Evolutionary conservation across 129 eudicot species (phyloP), one percentile per base, ranked within the genome.

Genomic region (Escallonia herrerae): DNA sequence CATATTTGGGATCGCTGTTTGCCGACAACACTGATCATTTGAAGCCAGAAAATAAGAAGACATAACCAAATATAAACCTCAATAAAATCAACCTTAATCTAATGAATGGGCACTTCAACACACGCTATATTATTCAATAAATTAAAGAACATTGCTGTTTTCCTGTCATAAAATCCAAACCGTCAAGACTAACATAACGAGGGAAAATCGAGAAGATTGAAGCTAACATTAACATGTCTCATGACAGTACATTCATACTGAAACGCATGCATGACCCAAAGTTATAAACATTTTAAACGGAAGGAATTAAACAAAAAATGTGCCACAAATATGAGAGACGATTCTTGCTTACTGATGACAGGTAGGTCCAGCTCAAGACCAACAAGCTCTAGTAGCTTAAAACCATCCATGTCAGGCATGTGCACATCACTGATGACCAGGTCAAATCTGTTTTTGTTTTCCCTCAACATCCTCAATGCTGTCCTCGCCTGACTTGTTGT

Each of bases 391-490:
- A 90, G 87, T 65, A 90, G 95, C 90, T 82, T 87, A 74, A 90
- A 90, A 46, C 97, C 97, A 64, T 90, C 97, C 95, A 90, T 86
- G 70, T 90, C 97, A 2, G 97, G 97, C 97, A 90, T 90, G 58
- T 86, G 91, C 65, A 90, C 95, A 77, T 90, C 97, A 64, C 91
- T 86, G 59, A 90, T 90, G 51, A 90, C 84, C 72, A 90, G 77
- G 71, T 90, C 97, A 68, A 84, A 90, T 64, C 94, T 74, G 72
- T 84, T 81, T 78, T 75, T 74, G 61, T 86, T 80, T 74, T 90
- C 97, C 79, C 91, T 80, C 69, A 90, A 67, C 95, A 87, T 81
- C 44, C 76, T 78, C 80, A 90, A 61, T 51, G 97, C 97, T 48
- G 63, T 49, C 79, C 72, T 77, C 33, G 97, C 95, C 68, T 86